A percentile compares a stretch with the other conserved stretches of the same genome.
Evolutionary conservation across 2,329 filamentous ascomycete genomes (phyloP).

Genomic region (Aureobasidium lini): DNA sequence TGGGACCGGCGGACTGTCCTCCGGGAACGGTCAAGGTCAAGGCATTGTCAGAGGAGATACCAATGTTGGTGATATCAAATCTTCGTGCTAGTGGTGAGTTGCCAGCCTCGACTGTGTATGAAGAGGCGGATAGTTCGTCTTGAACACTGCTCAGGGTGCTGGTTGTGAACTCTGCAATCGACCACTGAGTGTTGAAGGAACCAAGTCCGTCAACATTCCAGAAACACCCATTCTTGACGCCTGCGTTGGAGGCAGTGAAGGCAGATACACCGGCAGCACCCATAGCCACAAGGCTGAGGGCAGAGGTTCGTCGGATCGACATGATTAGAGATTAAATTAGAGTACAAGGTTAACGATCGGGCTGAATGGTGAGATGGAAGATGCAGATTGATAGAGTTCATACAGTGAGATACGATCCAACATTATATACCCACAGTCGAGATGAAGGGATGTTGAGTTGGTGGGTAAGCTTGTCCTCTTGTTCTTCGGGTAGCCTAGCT

Average conservation of each 20-base stretch:
- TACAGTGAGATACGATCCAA: too few species aligned
- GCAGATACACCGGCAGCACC: neutral
- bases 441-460: too few species aligned
- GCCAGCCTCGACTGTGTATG: neutral
- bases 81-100: neutral
- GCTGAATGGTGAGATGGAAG: neutral
- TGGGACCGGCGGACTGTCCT: constrained; percentile 6
- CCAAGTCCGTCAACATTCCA: neutral
- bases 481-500: neutral
- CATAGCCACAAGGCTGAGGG: neutral
- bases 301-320: neutral
- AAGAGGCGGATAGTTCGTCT: neutral
- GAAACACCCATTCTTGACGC: neutral
- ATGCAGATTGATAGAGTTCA: neutral
- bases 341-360: neutral
- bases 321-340: neutral
- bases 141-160: neutral
- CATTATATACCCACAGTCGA: too few species aligned
- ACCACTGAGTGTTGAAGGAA: constrained; percentile 1
- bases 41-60: neutral
- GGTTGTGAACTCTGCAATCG: neutral
- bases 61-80: constrained; percentile 1
- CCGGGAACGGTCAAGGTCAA: constrained; percentile 12
- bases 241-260: neutral
- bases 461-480: too few species aligned